Conservation (phyloP, 208 protist species). For the Leishmania turanica region DNA sequence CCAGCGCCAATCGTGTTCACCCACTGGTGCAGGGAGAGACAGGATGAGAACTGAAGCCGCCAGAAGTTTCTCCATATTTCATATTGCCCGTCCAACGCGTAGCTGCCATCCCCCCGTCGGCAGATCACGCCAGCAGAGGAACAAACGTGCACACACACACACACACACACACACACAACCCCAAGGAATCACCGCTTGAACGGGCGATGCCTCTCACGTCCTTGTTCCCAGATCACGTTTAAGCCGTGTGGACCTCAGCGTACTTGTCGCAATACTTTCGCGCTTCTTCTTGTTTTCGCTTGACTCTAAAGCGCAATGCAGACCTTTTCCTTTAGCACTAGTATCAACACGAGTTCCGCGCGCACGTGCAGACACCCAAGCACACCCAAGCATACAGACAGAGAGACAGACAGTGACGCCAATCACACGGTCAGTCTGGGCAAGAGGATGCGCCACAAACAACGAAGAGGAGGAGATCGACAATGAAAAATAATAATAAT, state of each 20-base stretch:
- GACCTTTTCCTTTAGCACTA: neutral
- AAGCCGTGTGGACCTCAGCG: neutral
- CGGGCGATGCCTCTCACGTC: neutral
- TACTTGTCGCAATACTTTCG: neutral
- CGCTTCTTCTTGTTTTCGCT: neutral
- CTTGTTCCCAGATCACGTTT: neutral
- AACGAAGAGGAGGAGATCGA: neutral
- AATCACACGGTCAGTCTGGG: neutral
- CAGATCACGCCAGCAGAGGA: neutral
- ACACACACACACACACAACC: neutral
- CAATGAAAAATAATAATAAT: no score
- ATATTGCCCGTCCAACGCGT: neutral
- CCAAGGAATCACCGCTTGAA: neutral
- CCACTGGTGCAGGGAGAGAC: conserved; percentile 2
- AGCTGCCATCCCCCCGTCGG: neutral
- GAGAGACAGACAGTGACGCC: neutral
- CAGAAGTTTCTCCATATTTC: neutral
- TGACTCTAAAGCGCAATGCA: neutral
- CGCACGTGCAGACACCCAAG: neutral
- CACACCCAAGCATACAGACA: neutral
- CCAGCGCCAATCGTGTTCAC: neutral
- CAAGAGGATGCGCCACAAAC: neutral
- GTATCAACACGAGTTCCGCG: neutral
- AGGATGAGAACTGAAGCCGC: neutral
- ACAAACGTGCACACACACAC: neutral